Conservation (phyloP, 805 yeast species). For the Ogataea wickerhamii region DNA sequence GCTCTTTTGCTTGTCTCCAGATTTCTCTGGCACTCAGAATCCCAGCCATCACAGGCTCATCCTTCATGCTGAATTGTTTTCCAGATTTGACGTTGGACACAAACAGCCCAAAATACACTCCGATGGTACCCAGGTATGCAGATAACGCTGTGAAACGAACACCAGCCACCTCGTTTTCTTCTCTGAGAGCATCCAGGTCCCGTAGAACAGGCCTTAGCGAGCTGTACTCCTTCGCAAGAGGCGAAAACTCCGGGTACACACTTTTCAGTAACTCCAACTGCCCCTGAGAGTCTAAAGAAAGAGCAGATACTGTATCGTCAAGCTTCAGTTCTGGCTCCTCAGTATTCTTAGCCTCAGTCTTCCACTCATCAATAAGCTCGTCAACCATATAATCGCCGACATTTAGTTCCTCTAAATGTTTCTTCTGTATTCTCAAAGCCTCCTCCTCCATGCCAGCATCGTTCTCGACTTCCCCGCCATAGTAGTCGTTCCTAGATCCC, state of each 20-base stretch:
- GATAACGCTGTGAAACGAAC: conserved; percentile 69
- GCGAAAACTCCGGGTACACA: conserved; percentile 79
- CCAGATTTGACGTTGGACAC: conserved; percentile 51
- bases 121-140: conserved; percentile 73
- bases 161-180: conserved; percentile 35
- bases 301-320: conserved; percentile 41
- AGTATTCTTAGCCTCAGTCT: conserved; percentile 35
- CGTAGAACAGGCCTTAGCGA: conserved; percentile 41
- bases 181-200: conserved; percentile 30
- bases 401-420: conserved; percentile 69
- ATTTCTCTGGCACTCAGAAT: conserved; percentile 78
- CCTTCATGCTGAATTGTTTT: conserved; percentile 61
- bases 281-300: conserved; percentile 49
- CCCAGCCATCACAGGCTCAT: conserved; percentile 85
- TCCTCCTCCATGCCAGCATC: conserved; percentile 82
- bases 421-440: conserved; percentile 81
- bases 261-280: conserved; percentile 52
- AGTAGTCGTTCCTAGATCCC: conserved; percentile 46
- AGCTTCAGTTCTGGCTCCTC: conserved; percentile 38
- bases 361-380: conserved; percentile 78
- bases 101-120: conserved; percentile 76
- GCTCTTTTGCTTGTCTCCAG: conserved; percentile 77
- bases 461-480: conserved; percentile 62
- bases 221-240: conserved; percentile 62
- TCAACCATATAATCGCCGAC: conserved; percentile 78